phyloP scores from a whole-genome alignment of 1,284 basidiomycete species.

The Microbotryum silenes-acaulis region DNA sequence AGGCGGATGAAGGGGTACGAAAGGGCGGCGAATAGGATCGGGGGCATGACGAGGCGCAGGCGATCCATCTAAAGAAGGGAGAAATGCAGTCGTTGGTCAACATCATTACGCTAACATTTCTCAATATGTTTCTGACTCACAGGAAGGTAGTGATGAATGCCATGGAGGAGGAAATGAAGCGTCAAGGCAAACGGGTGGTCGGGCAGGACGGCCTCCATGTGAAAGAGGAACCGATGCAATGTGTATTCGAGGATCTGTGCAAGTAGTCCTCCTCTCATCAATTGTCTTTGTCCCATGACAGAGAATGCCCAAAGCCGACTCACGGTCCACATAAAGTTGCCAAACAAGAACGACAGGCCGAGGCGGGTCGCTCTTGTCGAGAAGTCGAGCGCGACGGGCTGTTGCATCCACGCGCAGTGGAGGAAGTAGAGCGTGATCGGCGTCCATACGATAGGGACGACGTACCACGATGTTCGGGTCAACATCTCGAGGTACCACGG shows the following conservation, averaged over 20 bases:
- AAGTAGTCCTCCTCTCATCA: background rate
- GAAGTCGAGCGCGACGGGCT: conserved; percentile 46
- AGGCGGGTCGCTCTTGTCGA: conserved; percentile 33
- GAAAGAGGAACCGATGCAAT: conserved; percentile 97
- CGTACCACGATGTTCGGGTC: conserved; percentile 88
- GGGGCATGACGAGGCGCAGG: conserved; percentile 94
- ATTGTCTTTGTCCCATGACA: background rate
- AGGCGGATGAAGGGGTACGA: conserved; percentile 83
- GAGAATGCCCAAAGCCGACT: background rate
- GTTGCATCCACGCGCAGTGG: conserved; percentile 72
- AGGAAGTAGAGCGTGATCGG: conserved; percentile 78
- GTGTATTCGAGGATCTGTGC: conserved; percentile 70
- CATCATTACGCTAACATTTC: no score
- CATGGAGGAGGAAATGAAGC: conserved; percentile 89
- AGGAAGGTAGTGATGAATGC: conserved; percentile 93
- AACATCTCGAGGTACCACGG: conserved; percentile 75
- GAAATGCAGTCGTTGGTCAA: conserved; percentile 7
- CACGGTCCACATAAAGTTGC: conserved; percentile 82
- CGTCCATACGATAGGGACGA: conserved; percentile 84
- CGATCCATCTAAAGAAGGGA: conserved; percentile 43
- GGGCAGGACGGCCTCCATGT: conserved; percentile 83
- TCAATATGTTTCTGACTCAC: conserved; percentile 43
- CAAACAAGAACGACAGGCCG: conserved; percentile 59
- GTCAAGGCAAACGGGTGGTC: conserved; percentile 72
- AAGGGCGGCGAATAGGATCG: conserved; percentile 68